Base-by-base conservation (phyloP, 305 asterid genomes). In the Solanum hybrid region DNA sequence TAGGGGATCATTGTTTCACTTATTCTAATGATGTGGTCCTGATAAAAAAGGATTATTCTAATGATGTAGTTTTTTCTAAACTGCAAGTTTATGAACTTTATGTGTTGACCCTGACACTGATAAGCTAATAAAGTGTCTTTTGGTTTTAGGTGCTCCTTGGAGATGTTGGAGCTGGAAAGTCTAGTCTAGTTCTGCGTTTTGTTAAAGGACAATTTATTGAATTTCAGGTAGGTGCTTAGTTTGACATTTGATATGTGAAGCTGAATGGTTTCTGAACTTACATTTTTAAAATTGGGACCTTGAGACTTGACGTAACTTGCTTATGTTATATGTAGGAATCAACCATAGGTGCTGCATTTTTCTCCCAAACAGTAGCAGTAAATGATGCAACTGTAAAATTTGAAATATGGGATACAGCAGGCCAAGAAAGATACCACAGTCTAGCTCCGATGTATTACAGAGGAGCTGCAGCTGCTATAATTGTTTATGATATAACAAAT, bases 401-500 rank as follows among this genome's bases (percentile, higher is more conserved):
- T 87, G 98, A 96, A 92, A 96, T 96, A 90, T 96, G 98, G 98
- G 98, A 96, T 89, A 95, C 98, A 9, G 98, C 98, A 38, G 98
- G 98, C 87, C 98, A 95, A 92, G 98, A 96, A 93, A 94, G 98
- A 91, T 96, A 96, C 94, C 98, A 96, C 90, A 96, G 98, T 90
- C 92, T 96, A 87, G 97, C 98, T 91, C 98, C 98, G 31, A 96
- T 94, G 98, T 96, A 96, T 78, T 96, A 96, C 72, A 90, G 98
- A 92, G 98, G 98, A 89, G 98, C 98, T 89, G 98, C 98, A 31
- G 98, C 98, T 2, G 98, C 98, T 73, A 86, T 96, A 56, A 92
- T 96, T 38, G 98, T 96, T 77, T 96, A 93, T 66, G 98, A 96
- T 88, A 94, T 96, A 77, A 94, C 98, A 38, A 94, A 96, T 88